A percentile compares a stretch with the other conserved stretches of the same genome.
Conservation (phyloP, 495 filamentous ascomycete species). For the Aspergillus heteromorphus region DNA sequence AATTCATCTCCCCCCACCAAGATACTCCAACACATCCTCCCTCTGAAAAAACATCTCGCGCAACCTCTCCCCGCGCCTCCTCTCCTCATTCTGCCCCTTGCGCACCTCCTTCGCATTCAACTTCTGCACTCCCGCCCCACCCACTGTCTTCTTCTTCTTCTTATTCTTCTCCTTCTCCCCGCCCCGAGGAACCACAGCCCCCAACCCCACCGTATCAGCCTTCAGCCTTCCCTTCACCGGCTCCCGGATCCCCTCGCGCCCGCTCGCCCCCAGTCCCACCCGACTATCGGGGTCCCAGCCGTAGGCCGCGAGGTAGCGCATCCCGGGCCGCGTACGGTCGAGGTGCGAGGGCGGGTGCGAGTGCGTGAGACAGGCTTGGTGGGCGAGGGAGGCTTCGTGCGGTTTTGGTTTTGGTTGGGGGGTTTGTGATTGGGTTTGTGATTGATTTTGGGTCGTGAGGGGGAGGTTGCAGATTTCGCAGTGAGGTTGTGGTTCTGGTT, state of each 20-base stretch:
- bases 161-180: conserved; percentile 22
- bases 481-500: not conserved
- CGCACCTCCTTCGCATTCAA: conserved; percentile 67
- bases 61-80: conserved; percentile 57
- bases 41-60: conserved; percentile 62
- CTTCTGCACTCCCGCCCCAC: conserved; percentile 48
- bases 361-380: conserved; percentile 75
- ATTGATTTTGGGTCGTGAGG: conserved; percentile 29
- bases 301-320: conserved; percentile 67
- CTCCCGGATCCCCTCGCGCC: conserved; percentile 64
- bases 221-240: conserved; percentile 72
- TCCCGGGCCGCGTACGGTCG: conserved; percentile 70
- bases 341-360: conserved; percentile 81
- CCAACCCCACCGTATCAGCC: conserved; percentile 69
- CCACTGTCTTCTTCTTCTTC: too few relatives aligned
- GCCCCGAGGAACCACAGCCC: conserved; percentile 33
- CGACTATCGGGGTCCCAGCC: conserved; percentile 87
- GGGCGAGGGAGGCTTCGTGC: conserved; percentile 71
- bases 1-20: conserved; percentile 38
- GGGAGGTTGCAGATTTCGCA: conserved; percentile 48
- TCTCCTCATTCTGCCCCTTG: conserved; percentile 54
- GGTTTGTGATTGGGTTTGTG: not conserved
- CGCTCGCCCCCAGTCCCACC: conserved; percentile 61
- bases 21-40: conserved; percentile 67
- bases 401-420: conserved; percentile 18